Evolutionary conservation across 2,329 filamentous ascomycete species (phyloP), one percentile per base, ranked within the genome.

Genomic region (Monosporascus sp.): DNA sequence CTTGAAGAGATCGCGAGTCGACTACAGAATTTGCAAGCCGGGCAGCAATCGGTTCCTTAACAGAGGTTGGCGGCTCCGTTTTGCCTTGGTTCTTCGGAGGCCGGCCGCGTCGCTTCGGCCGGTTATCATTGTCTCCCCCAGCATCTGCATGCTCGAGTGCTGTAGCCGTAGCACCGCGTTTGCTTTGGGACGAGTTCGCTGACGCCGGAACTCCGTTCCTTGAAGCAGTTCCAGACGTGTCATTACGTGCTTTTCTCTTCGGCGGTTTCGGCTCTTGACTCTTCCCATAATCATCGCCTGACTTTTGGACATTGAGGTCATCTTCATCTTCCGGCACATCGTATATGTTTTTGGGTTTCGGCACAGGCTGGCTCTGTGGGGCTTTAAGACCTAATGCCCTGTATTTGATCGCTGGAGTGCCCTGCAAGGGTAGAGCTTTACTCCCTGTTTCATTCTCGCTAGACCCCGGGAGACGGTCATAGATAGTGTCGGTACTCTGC

Each of bases 291-390:
- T 48, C 53, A 26, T 49, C 47, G 2, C 38, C 48, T 38, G 22
- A 27, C 19, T 37, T 47, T 5, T 48, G 50, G 31, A 45, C 41
- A 35, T 56, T 54, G 17, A 50, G 37, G 48, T 68, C 66, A 11
- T 64, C 64, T 26, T 59, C 64, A 11, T 65, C 68, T 50, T 65
- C 63, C 1, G 63, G 65, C 16, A 66, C 61, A 35, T 66, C 65
- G 53, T 68, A 68, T 22, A 63, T 50, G 47, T 53, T 62, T 31
- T 55, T 56, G 20, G 57, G 17, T 22, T 7, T 9, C 24, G 22
- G 22, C 14, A 22, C n/a, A 14, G 43, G 24, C 8, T 26, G 20
- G 9, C 14, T 26, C 22, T 27, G 22, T n/a, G 43, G 43, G 20
- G 14, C 1, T 3, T n/a, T 46, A 24, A 46, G 43, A 27, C 43